Percentiles rank a stretch among this genome's conserved stretches.
These are phyloP conservation scores for Aspergillus wentii DNA, from an alignment of 495 filamentous ascomycete species.

Conservation along the genomic window DNA sequence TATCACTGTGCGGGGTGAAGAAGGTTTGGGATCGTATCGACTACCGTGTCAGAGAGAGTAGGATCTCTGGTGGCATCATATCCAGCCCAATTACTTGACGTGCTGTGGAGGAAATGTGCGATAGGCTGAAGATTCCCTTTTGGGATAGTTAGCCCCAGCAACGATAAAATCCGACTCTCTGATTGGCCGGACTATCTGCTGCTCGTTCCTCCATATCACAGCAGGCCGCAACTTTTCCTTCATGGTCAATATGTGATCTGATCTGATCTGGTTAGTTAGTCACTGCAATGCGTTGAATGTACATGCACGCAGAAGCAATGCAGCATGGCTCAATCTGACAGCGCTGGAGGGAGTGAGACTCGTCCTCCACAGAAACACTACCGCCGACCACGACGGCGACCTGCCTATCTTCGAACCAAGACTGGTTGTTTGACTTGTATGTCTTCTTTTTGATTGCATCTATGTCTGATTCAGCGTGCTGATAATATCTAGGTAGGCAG, in stretches of 20 bases:
- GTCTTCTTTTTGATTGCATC: neutral
- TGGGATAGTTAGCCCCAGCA: neutral
- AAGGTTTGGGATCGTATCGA: too few relatives aligned
- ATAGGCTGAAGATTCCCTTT: neutral
- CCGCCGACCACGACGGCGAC: slow-evolving; percentile 14
- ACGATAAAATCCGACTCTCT: neutral
- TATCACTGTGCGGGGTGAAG: too few relatives aligned
- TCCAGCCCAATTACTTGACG: too few relatives aligned
- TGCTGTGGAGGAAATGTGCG: too few relatives aligned
- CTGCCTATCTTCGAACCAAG: slow-evolving; percentile 19
- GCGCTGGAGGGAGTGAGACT: neutral
- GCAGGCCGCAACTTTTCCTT: too few relatives aligned
- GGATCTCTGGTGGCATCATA: too few relatives aligned
- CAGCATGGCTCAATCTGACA: too few relatives aligned
- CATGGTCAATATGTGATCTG: too few relatives aligned
- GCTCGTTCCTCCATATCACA: too few relatives aligned
- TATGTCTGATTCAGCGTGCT: neutral
- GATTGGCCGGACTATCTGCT: neutral
- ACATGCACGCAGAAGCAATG: neutral
- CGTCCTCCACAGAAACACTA: slow-evolving; percentile 1
- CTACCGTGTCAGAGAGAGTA: too few relatives aligned
- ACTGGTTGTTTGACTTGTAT: slow-evolving; percentile 19
- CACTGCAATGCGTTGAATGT: neutral
- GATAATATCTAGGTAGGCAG: slow-evolving; percentile 9
- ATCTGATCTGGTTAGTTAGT: neutral